phyloP scores from a whole-genome alignment of 2,329 filamentous ascomycete genomes.

The Exserohilum turcica region DNA sequence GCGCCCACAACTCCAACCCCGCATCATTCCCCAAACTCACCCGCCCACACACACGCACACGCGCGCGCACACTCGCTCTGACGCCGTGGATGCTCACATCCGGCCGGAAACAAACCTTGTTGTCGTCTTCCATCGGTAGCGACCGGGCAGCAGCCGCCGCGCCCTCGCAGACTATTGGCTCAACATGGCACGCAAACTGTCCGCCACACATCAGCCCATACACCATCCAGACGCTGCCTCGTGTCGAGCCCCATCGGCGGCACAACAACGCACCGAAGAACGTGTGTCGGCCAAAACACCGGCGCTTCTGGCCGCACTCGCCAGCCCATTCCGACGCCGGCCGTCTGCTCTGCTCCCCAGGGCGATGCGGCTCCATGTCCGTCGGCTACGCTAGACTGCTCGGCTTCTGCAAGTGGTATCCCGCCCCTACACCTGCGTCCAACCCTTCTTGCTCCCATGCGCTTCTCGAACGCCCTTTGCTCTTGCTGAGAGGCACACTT shows the following conservation, averaged over 20 bases:
- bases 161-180: background rate
- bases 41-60: constrained; percentile 4
- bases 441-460: too few species aligned
- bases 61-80: too few species aligned
- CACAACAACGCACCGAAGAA: constrained; percentile 2
- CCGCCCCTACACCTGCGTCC: constrained; percentile 43
- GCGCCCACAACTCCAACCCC: constrained; percentile 6
- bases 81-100: too few species aligned
- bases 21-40: constrained; percentile 13
- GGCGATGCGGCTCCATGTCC: constrained; percentile 45
- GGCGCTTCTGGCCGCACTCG: constrained; percentile 6
- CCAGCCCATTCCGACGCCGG: constrained; percentile 21
- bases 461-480: background rate
- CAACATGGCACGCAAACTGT: background rate
- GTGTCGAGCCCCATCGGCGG: constrained; percentile 8
- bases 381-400: constrained; percentile 55
- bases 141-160: background rate
- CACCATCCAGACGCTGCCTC: constrained; percentile 8
- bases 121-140: background rate
- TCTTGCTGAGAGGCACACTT: background rate
- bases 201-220: background rate
- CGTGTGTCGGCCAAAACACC: background rate
- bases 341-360: constrained; percentile 15
- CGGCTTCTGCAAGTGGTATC: constrained; percentile 57
- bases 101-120: background rate